These are phyloP conservation scores for Bipolaris oryzae DNA, from an alignment of 2,329 filamentous ascomycete genomes.

Conservation along the genomic window DNA sequence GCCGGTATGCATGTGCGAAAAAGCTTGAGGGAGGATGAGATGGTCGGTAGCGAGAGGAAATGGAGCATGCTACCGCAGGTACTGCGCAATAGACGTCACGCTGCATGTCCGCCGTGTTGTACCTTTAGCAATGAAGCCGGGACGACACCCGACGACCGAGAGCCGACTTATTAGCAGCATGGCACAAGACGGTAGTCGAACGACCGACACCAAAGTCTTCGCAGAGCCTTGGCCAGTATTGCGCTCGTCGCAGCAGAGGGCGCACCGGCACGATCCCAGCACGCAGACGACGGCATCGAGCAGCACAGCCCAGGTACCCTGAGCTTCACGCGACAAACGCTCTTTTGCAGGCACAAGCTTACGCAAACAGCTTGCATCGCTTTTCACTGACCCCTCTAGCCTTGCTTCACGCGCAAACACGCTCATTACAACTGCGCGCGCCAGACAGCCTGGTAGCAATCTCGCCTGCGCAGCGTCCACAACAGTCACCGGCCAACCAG, in stretches of 20 bases:
- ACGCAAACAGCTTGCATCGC: conserved; percentile 12
- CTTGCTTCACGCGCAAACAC: conserved; percentile 2
- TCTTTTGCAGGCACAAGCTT: conserved; percentile 1
- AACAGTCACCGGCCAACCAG: neutral
- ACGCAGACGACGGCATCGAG: conserved; percentile 1
- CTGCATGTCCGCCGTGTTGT: neutral
- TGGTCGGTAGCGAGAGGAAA: neutral
- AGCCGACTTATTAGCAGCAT: conserved; percentile 5
- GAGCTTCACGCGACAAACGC: neutral
- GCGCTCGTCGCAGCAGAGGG: conserved; percentile 5
- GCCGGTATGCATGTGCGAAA: neutral
- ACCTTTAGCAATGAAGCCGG: neutral
- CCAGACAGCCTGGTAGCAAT: neutral
- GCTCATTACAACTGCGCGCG: neutral
- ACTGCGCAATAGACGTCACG: neutral
- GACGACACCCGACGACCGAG: neutral
- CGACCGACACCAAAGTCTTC: neutral
- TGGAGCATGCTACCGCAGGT: neutral
- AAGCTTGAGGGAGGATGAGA: neutral
- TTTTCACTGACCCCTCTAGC: conserved; percentile 9
- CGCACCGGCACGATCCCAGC: neutral
- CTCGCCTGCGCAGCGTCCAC: neutral
- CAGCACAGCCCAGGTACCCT: neutral
- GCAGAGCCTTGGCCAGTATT: neutral
- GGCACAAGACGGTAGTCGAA: neutral